phyloP scores from a whole-genome alignment of 2,329 filamentous ascomycete species.

The Cladosporium sp. region DNA sequence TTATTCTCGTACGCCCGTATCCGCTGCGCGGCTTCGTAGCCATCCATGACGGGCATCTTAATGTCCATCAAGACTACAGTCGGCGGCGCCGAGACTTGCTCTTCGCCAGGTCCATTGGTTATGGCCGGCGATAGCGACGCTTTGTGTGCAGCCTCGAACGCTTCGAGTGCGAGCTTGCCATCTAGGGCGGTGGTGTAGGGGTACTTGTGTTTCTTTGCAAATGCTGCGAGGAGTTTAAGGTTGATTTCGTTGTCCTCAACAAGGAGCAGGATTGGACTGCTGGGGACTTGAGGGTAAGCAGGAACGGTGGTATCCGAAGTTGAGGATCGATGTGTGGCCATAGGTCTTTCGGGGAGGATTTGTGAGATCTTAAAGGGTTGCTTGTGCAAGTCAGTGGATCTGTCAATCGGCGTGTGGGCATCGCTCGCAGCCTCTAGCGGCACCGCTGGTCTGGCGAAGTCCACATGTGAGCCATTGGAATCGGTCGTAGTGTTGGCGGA shows the following conservation, averaged over 20 bases:
- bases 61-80: slow-evolving; percentile 49
- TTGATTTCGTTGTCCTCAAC: slow-evolving; percentile 27
- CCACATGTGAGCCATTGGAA: too few relatives aligned
- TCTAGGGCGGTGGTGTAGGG: slow-evolving; percentile 42
- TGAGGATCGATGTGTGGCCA: too few relatives aligned
- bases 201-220: slow-evolving; percentile 33
- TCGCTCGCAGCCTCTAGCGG: too few relatives aligned
- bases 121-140: background rate
- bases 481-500: too few relatives aligned
- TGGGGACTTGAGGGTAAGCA: background rate
- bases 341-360: too few relatives aligned
- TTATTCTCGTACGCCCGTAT: slow-evolving; percentile 31
- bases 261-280: slow-evolving; percentile 19
- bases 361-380: too few relatives aligned
- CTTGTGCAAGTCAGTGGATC: too few relatives aligned
- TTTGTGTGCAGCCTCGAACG: slow-evolving; percentile 19
- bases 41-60: slow-evolving; percentile 30
- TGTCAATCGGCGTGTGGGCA: too few relatives aligned
- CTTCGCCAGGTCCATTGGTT: background rate
- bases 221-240: slow-evolving; percentile 26
- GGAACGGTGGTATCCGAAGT: background rate
- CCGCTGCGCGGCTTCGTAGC: slow-evolving; percentile 30
- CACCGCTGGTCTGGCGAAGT: too few relatives aligned
- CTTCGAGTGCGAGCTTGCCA: slow-evolving; percentile 41
- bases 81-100: background rate